Evolutionary conservation across 495 filamentous ascomycete genomes (phyloP).

Genomic region (Tuber microsphaerosporum): DNA sequence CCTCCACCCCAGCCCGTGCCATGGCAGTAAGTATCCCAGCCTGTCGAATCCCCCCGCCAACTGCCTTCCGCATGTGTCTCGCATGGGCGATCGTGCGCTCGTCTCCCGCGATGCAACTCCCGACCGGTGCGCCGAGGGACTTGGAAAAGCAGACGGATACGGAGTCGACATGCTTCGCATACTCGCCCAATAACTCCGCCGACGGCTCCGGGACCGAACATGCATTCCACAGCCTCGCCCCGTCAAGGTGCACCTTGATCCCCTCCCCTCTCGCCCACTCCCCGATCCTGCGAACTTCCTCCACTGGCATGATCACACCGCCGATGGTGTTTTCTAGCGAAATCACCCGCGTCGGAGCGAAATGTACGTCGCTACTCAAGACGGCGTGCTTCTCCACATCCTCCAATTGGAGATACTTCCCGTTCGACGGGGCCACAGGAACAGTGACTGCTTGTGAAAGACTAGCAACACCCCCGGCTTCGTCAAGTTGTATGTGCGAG

Average conservation of each 20-base stretch:
- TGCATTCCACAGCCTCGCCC: slow-evolving; percentile 77
- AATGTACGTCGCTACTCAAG: slow-evolving; percentile 52
- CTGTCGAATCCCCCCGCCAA: slow-evolving; percentile 78
- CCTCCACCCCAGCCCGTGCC: slow-evolving; percentile 55
- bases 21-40: slow-evolving; percentile 56
- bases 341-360: slow-evolving; percentile 70
- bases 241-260: slow-evolving; percentile 74
- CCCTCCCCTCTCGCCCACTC: slow-evolving; percentile 60
- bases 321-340: slow-evolving; percentile 77
- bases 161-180: slow-evolving; percentile 66
- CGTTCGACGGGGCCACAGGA: slow-evolving; percentile 57
- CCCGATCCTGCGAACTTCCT: slow-evolving; percentile 59
- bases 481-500: slow-evolving; percentile 60
- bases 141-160: slow-evolving; percentile 82
- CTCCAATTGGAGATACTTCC: slow-evolving; percentile 64
- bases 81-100: slow-evolving; percentile 57
- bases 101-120: slow-evolving; percentile 66
- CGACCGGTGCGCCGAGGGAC: slow-evolving; percentile 80
- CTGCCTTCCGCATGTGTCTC: slow-evolving; percentile 71
- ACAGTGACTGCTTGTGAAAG: slow-evolving; percentile 57
- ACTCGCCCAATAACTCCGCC: slow-evolving; percentile 54
- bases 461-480: slow-evolving; percentile 63
- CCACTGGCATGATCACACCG: slow-evolving; percentile 69
- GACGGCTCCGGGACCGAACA: slow-evolving; percentile 53
- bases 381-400: slow-evolving; percentile 58